Percentiles rank a stretch among this genome's conserved stretches.
Conservation (phyloP, 306 rosid genomes). For the Sphenostylis stenocarpa region DNA sequence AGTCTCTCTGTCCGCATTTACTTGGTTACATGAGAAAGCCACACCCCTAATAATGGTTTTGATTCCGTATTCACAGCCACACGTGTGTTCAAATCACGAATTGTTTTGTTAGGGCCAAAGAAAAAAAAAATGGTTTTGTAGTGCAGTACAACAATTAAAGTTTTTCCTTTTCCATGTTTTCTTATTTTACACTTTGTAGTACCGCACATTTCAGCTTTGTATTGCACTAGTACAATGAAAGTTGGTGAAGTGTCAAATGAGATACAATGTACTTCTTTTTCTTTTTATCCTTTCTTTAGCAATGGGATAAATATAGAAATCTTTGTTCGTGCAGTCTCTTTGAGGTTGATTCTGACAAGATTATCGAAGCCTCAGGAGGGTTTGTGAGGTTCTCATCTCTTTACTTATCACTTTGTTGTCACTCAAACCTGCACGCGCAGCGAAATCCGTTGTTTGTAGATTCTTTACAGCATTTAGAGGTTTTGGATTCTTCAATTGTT, state of each 20-base stretch:
- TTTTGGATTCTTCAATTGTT: neutral
- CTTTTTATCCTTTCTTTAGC: neutral
- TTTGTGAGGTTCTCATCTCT: slow-evolving; percentile 16
- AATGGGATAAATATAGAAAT: slow-evolving; percentile 1
- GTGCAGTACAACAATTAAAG: slow-evolving; percentile 31
- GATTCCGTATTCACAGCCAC: neutral
- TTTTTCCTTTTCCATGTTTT: too few species aligned
- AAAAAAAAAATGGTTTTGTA: neutral
- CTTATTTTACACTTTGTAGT: slow-evolving; percentile 1
- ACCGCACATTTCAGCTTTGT: neutral
- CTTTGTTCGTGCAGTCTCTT: neutral
- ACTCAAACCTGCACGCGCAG: neutral
- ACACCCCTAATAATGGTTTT: neutral
- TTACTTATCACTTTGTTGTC: neutral
- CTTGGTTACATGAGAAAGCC: neutral
- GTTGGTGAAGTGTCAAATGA: neutral
- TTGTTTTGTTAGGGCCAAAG: neutral
- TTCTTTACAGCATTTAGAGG: neutral
- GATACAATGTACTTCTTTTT: slow-evolving; percentile 8
- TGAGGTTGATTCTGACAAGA: neutral
- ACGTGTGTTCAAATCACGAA: neutral
- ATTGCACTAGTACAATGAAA: neutral
- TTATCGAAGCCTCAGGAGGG: neutral
- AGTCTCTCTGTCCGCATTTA: neutral
- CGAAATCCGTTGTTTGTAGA: neutral